phyloP scores from a whole-genome alignment of 495 filamentous ascomycete species.

The Parathielavia appendiculata region DNA sequence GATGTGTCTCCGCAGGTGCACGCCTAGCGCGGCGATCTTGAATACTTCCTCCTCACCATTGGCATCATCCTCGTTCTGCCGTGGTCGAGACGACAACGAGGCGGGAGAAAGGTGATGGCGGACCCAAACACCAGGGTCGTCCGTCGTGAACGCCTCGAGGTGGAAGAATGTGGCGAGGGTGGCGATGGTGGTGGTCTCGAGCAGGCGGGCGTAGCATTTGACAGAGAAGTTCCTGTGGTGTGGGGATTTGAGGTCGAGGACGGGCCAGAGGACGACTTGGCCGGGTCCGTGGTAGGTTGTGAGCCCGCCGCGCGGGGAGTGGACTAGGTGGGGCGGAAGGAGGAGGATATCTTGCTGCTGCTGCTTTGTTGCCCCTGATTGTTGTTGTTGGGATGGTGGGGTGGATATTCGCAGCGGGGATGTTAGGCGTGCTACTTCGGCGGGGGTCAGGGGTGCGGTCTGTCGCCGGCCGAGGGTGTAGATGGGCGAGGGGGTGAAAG shows the following conservation, averaged over 20 bases:
- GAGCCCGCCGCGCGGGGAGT: constrained; percentile 77
- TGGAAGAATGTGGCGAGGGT: constrained; percentile 49
- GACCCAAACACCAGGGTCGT: constrained; percentile 86
- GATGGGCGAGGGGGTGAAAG: constrained; percentile 76
- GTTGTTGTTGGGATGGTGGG: neutral
- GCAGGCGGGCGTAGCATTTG: constrained; percentile 63
- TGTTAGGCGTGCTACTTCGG: constrained; percentile 32
- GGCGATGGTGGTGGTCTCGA: constrained; percentile 70
- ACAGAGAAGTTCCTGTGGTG: constrained; percentile 40
- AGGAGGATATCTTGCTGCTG: neutral
- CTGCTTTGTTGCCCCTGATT: no score
- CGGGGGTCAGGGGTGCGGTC: constrained; percentile 52
- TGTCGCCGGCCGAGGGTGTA: constrained; percentile 91
- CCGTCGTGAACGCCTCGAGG: constrained; percentile 56
- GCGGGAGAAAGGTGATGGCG: neutral
- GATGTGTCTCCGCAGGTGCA: constrained; percentile 79
- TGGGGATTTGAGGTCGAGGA: constrained; percentile 60
- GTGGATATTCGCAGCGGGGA: constrained; percentile 35
- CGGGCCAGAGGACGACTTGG: constrained; percentile 83
- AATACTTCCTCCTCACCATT: constrained; percentile 31
- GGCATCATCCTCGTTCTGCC: no score
- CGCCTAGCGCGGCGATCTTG: constrained; percentile 87
- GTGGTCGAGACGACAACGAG: no score
- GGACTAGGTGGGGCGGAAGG: constrained; percentile 40
- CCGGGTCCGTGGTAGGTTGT: constrained; percentile 95